phyloP scores from a whole-genome alignment of 1,284 basidiomycete genomes.

The Papiliotrema flavescens region DNA sequence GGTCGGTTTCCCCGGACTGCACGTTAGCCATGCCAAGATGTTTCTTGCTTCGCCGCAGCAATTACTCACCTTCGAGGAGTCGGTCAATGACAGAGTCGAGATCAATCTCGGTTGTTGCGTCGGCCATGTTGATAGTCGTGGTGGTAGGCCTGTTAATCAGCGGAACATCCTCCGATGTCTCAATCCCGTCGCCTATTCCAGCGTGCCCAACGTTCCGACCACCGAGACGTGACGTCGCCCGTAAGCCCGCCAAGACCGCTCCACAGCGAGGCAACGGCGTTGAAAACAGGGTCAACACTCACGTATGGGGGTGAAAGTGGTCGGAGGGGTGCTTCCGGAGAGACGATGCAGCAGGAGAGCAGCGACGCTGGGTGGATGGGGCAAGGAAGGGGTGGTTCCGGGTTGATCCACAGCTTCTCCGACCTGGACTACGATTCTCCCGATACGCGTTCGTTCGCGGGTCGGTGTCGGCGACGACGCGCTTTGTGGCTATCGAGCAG shows the following conservation, averaged over 20 bases:
- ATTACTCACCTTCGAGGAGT: constrained; percentile 80
- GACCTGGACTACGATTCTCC: not conserved
- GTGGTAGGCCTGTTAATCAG: not conserved
- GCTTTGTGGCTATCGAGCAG: no score
- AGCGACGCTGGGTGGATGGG: not conserved
- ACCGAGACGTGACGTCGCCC: no score
- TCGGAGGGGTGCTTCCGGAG: not conserved
- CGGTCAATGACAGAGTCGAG: constrained; percentile 97
- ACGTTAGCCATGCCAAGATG: not conserved
- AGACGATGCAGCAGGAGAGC: not conserved
- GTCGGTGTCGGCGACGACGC: no score
- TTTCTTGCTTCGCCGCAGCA: not conserved
- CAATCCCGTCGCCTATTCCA: no score
- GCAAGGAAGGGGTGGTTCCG: not conserved
- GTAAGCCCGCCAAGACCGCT: no score
- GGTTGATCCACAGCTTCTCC: not conserved
- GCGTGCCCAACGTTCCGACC: no score
- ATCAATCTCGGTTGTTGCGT: constrained; percentile 70
- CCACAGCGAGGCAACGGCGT: not conserved
- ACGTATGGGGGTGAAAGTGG: not conserved
- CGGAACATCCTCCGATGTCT: no score
- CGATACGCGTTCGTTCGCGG: no score
- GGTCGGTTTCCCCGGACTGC: constrained; percentile 59
- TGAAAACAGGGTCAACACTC: no score
- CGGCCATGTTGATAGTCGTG: constrained; percentile 47